Evolutionary conservation across 352 stramenopile species (phyloP), one percentile per base, ranked within the genome.

Genomic region (Phytophthora constricta): DNA sequence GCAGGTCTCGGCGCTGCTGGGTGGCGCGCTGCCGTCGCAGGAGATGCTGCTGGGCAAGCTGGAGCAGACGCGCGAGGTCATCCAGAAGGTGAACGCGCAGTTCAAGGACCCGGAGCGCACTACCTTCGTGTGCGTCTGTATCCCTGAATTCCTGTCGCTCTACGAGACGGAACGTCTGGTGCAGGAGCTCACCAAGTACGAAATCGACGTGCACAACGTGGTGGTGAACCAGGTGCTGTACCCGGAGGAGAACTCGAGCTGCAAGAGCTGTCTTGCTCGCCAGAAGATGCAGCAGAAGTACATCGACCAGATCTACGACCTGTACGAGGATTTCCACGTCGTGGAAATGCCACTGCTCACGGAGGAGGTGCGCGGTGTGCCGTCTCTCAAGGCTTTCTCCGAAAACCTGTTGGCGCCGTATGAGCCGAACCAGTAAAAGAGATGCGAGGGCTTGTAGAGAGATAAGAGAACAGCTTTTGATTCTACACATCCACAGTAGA

Each of bases 281-380:
- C 98, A 99, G 68, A 95, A 97, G 77, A 99, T 99, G 97, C 98
- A 99, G 86, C 97, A 99, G 80, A 99, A 99, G 82, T 99, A 99
- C 85, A 99, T 99, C 69, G 96, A 98, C 65, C 97, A 99, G 84
- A 99, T 99, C 77, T 99, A 99, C 79, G 97, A 99, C 82, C 80
- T 99, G 34, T 99, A 99, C 80, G 87, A 93, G 70, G 97, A 99
- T 70, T 99, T 99, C 74, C 97, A 99, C 81, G 97, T 99, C n/a
- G 88, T 98, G 4, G 88, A 99, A 67, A 99, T 99, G 96, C 98
- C 98, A 22, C 82, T 99, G 52, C 83, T 99, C 68, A 98, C 98
- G 74, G 95, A 99, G 68, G 98, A 99, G 81, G 98, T 99, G 70
- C 90, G 97, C 50, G 97, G 97, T 53, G 89, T 97, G n/a, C 91